phyloP scores from a whole-genome alignment of 345 rosid species.

The Melaleuca alternifolia region DNA sequence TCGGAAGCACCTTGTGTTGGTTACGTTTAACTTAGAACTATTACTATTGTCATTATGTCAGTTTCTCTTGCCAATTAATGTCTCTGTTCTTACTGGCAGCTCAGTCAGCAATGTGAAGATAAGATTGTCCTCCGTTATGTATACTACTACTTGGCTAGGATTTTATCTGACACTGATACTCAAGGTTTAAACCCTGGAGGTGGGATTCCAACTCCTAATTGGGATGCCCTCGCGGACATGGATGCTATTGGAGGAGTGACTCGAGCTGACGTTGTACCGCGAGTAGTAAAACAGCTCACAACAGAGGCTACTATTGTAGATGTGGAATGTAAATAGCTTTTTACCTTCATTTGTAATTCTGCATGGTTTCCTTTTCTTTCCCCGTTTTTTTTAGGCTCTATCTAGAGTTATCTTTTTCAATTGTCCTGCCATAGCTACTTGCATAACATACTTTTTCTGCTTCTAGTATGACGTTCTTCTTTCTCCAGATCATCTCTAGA shows the following conservation, averaged over 20 bases:
- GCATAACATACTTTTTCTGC: neutral
- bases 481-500: neutral
- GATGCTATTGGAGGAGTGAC: constrained; percentile 98
- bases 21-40: neutral
- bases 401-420: neutral
- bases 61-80: neutral
- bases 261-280: constrained; percentile 95
- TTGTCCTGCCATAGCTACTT: neutral
- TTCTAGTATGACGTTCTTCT: neutral
- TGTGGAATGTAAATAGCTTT: constrained; percentile 54
- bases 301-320: constrained; percentile 66
- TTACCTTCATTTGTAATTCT: neutral
- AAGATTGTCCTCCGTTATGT: constrained; percentile 88
- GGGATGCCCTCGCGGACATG: constrained; percentile 99
- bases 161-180: constrained; percentile 75
- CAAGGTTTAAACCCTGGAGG: constrained; percentile 91
- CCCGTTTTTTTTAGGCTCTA: neutral
- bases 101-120: constrained; percentile 95
- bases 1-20: neutral
- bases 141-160: constrained; percentile 97
- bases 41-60: neutral
- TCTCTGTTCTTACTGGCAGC: constrained; percentile 37
- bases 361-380: neutral
- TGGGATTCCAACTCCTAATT: constrained; percentile 98
- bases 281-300: constrained; percentile 76